Percentiles rank a stretch among this genome's conserved stretches.
phyloP scores from a whole-genome alignment of 2,329 filamentous ascomycete species.

The Colletotrichum spaethianum region DNA sequence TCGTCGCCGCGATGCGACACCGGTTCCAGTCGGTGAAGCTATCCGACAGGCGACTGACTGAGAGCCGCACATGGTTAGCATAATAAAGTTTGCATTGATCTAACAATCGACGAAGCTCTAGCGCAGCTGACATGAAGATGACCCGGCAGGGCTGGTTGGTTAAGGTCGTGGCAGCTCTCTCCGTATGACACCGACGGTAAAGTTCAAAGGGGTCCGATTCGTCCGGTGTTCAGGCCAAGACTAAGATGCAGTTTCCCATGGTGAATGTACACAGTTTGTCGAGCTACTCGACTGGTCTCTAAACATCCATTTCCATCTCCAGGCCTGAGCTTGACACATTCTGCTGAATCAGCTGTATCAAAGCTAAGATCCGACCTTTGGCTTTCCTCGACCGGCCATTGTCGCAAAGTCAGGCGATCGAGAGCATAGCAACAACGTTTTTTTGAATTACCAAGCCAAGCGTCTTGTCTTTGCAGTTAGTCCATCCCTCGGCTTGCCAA shows the following conservation, averaged over 20 bases:
- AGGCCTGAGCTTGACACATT: neutral
- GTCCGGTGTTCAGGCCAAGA: too few species aligned
- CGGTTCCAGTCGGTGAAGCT: conserved; percentile 21
- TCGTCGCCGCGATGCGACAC: neutral
- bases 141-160: conserved; percentile 8
- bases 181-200: too few species aligned
- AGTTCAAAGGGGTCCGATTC: too few species aligned
- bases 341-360: neutral
- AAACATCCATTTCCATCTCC: neutral
- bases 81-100: conserved; percentile 32
- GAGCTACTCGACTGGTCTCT: neutral
- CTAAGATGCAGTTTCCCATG: neutral
- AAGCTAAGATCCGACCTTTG: neutral
- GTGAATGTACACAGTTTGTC: neutral
- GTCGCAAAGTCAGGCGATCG: neutral
- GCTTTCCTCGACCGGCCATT: neutral
- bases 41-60: neutral
- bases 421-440: neutral
- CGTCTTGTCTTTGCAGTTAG: neutral
- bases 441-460: neutral
- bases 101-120: conserved; percentile 9
- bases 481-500: conserved; percentile 9
- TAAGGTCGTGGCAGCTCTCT: conserved; percentile 4
- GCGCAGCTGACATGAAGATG: conserved; percentile 22
- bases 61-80: neutral